phyloP scores from a whole-genome alignment of 169 alveolate species.

The Plasmodium gonderi region DNA sequence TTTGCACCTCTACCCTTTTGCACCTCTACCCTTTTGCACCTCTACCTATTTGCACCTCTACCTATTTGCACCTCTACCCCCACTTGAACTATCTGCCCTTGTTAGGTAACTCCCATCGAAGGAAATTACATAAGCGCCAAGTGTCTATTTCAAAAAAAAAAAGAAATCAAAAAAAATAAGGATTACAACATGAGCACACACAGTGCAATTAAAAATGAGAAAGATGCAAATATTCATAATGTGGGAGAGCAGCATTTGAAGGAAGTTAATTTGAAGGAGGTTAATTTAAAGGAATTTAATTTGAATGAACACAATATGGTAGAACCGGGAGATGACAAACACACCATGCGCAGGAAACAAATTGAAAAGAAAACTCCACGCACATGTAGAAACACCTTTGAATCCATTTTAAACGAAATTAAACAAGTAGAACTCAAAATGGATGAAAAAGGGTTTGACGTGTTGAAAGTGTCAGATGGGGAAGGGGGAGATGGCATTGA shows the following conservation, averaged over 20 bases:
- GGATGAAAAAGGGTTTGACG: background rate
- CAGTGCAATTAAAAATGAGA: no score
- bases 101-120: conserved; percentile 30
- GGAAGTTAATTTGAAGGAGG: no score
- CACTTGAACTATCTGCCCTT: background rate
- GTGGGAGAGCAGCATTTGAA: background rate
- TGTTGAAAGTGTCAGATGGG: background rate
- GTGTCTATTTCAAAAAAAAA: conserved; percentile 23
- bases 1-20: background rate
- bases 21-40: background rate
- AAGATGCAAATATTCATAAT: no score
- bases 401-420: conserved; percentile 36
- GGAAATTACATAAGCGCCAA: conserved; percentile 32
- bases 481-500: background rate
- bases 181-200: no score
- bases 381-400: conserved; percentile 1
- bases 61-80: background rate
- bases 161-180: background rate
- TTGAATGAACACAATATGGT: background rate
- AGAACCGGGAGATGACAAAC: background rate
- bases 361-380: background rate
- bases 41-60: background rate
- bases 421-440: conserved; percentile 22
- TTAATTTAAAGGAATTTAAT: no score
- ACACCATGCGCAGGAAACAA: background rate